Evolutionary conservation across 2,329 filamentous ascomycete species (phyloP).

Genomic region (Colletotrichum sojae): DNA sequence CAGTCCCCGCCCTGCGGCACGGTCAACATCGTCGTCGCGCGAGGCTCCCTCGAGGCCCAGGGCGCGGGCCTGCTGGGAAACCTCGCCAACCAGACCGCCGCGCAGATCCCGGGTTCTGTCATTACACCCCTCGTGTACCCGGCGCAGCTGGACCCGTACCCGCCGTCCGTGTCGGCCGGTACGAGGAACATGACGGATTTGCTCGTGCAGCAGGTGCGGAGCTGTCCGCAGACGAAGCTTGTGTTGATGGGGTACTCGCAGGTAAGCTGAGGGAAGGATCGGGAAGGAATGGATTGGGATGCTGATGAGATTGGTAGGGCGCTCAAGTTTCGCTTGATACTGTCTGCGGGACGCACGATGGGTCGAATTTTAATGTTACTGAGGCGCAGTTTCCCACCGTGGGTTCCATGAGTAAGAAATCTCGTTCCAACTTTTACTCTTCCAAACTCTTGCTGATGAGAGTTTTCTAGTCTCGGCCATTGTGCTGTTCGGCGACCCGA

Average conservation of each 20-base stretch:
- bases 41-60: conserved; percentile 53
- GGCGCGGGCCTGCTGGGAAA: conserved; percentile 53
- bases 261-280: conserved; percentile 41
- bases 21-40: conserved; percentile 57
- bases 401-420: conserved; percentile 54
- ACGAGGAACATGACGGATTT: conserved; percentile 48
- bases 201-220: conserved; percentile 50
- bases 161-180: conserved; percentile 53
- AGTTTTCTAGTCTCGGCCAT: conserved; percentile 61
- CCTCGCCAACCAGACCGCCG: conserved; percentile 50
- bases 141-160: conserved; percentile 52
- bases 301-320: conserved; percentile 43
- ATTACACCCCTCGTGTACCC: conserved; percentile 56
- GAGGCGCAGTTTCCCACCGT: conserved; percentile 46
- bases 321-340: conserved; percentile 56
- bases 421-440: too few relatives aligned
- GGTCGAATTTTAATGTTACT: conserved; percentile 46
- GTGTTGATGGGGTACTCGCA: conserved; percentile 60
- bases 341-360: conserved; percentile 53
- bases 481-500: conserved; percentile 58
- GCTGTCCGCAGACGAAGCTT: conserved; percentile 56
- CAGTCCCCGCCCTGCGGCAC: conserved; percentile 24
- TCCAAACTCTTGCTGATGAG: too few relatives aligned
- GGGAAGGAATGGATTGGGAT: too few relatives aligned
- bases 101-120: conserved; percentile 51